Evolutionary conservation across 2,329 filamentous ascomycete species (phyloP).

Genomic region (Cytospora piceae): DNA sequence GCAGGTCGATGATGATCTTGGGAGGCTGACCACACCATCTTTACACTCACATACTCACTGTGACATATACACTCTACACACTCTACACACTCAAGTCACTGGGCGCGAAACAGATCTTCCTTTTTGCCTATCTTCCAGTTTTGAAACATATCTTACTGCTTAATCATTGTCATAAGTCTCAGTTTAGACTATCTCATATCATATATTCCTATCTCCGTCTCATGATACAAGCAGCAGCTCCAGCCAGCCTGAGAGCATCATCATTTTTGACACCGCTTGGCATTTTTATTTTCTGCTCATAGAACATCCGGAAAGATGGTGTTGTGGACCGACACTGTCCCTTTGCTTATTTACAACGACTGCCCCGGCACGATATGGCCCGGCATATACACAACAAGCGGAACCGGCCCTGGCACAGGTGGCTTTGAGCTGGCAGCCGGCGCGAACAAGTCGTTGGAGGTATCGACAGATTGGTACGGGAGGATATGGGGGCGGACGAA

Average conservation of each 20-base stretch:
- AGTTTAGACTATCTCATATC: background rate
- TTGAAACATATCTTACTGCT: slow-evolving; percentile 8
- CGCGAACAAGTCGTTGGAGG: slow-evolving; percentile 62
- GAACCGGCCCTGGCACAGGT: slow-evolving; percentile 65
- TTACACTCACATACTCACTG: background rate
- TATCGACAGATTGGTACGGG: slow-evolving; percentile 77
- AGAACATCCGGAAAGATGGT: slow-evolving; percentile 22
- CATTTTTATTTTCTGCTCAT: no score
- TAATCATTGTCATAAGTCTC: slow-evolving; percentile 6
- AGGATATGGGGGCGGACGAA: slow-evolving; percentile 84
- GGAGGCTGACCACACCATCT: slow-evolving; percentile 16
- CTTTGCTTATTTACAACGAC: slow-evolving; percentile 71
- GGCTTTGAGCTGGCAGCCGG: slow-evolving; percentile 71
- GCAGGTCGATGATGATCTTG: slow-evolving; percentile 11
- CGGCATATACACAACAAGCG: slow-evolving; percentile 73
- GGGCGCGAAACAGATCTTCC: background rate
- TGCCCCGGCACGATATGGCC: slow-evolving; percentile 77
- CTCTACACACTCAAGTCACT: no score
- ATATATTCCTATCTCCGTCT: slow-evolving; percentile 8
- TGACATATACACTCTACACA: background rate
- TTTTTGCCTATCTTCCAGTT: slow-evolving; percentile 7
- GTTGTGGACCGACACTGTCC: slow-evolving; percentile 44
- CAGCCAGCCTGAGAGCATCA: background rate
- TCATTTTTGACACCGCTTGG: background rate
- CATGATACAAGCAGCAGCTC: background rate